Conservation (phyloP, 139 green algal genomes). For the Chlamydomonas applanata region DNA sequence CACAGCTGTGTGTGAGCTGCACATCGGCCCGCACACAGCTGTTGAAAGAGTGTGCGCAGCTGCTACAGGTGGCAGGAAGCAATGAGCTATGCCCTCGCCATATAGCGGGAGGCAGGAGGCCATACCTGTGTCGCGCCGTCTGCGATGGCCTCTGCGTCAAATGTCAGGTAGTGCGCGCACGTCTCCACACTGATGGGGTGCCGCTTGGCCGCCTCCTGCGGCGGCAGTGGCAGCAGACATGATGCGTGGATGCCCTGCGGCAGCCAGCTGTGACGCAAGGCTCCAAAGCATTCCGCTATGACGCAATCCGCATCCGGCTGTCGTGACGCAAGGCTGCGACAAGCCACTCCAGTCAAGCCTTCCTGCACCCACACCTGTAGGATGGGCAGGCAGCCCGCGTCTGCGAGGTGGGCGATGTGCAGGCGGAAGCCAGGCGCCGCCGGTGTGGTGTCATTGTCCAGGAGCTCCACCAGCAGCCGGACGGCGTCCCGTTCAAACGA, state of each 20-base stretch:
- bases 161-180: conserved; percentile 92
- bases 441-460: conserved; percentile 39
- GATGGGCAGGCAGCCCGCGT: conserved; percentile 40
- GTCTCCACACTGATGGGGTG: conserved; percentile 86
- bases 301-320: too few species aligned
- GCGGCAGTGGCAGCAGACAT: not conserved
- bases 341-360: too few species aligned
- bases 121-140: conserved; percentile 54
- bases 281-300: too few species aligned
- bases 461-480: conserved; percentile 55
- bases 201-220: conserved; percentile 32
- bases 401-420: conserved; percentile 80
- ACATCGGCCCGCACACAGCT: too few species aligned
- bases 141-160: conserved; percentile 69
- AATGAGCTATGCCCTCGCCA: too few species aligned
- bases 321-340: too few species aligned
- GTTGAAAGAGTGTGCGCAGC: too few species aligned
- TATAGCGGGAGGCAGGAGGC: too few species aligned
- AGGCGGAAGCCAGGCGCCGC: conserved; percentile 56
- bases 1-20: too few species aligned
- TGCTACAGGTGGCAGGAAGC: too few species aligned
- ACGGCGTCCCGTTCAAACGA: conserved; percentile 75
- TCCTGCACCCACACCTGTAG: conserved; percentile 42
- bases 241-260: not conserved
- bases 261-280: not conserved